Percentiles rank a stretch among this genome's conserved stretches.
Conservation (phyloP, 805 yeast genomes). For the Zygosaccharomyces pseudorouxii region DNA sequence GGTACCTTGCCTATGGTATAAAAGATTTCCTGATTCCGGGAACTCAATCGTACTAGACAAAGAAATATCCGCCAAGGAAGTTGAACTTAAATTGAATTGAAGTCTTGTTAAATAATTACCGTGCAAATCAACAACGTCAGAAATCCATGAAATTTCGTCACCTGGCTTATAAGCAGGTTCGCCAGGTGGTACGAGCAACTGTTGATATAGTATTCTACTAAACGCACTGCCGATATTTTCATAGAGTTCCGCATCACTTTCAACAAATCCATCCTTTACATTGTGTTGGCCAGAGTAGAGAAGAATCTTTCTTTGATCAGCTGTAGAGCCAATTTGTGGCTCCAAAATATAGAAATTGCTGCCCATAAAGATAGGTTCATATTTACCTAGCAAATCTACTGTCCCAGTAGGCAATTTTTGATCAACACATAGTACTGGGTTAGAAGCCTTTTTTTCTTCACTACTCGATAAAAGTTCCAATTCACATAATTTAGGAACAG, state of each 20-base stretch:
- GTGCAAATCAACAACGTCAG: conserved; percentile 28
- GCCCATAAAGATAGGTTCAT: conserved; percentile 28
- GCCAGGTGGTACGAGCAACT: conserved; percentile 18
- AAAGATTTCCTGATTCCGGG: conserved; percentile 12
- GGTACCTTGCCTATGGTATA: conserved; percentile 8
- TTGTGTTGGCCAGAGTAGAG: conserved; percentile 11
- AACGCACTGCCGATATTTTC: conserved; percentile 23
- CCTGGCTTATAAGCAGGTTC: conserved; percentile 21
- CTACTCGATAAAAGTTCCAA: conserved; percentile 29
- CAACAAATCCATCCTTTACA: background rate
- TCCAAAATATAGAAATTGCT: conserved; percentile 25
- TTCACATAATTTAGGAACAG: conserved; percentile 48
- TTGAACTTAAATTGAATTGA: conserved; percentile 13
- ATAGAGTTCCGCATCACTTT: conserved; percentile 5
- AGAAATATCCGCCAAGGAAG: conserved; percentile 8
- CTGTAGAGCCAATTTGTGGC: conserved; percentile 8
- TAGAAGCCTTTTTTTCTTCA: conserved; percentile 23
- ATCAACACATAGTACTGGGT: conserved; percentile 16
- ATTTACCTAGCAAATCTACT: conserved; percentile 18
- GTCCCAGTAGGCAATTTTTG: background rate
- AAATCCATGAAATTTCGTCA: conserved; percentile 32
- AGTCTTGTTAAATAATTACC: conserved; percentile 24
- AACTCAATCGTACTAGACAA: conserved; percentile 7
- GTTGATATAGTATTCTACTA: conserved; percentile 19
- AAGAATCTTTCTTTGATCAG: conserved; percentile 6